These are phyloP conservation scores for Lactarius vividus DNA, from an alignment of 768 basidiomycete genomes.

Conservation along the genomic window DNA sequence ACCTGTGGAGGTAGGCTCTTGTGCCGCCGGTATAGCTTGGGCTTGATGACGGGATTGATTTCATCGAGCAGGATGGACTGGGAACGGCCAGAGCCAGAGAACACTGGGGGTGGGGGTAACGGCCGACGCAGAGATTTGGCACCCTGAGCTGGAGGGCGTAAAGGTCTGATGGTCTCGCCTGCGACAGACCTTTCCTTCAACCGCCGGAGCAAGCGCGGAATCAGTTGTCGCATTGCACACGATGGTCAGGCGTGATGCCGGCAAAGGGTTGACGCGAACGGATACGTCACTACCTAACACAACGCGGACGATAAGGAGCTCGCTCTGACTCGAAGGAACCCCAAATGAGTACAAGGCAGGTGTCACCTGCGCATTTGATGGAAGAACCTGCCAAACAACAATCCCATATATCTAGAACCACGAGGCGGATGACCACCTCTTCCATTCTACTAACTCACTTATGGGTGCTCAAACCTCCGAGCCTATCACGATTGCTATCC, in stretches of 20 bases:
- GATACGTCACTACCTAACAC: not conserved
- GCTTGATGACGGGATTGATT: conserved; percentile 53
- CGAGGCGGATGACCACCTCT: not conserved
- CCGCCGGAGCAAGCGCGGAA: conserved; percentile 57
- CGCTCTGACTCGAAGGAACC: not conserved
- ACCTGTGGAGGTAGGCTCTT: conserved; percentile 56
- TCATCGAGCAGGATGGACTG: conserved; percentile 62
- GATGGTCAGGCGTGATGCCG: not conserved
- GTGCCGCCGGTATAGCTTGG: conserved; percentile 49
- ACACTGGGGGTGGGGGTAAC: conserved; percentile 32
- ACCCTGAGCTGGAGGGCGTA: conserved; percentile 16
- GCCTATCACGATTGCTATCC: conserved; percentile 68
- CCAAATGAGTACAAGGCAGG: not conserved
- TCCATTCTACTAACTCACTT: not conserved
- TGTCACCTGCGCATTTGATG: not conserved
- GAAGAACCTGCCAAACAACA: not conserved
- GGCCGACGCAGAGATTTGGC: conserved; percentile 14
- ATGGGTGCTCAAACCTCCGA: conserved; percentile 32
- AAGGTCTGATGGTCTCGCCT: conserved; percentile 14
- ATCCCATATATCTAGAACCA: not conserved
- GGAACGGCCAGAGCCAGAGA: conserved; percentile 45
- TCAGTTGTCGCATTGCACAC: conserved; percentile 59
- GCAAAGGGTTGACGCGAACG: not conserved
- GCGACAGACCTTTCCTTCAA: conserved; percentile 35
- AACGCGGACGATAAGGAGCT: not conserved